Base-by-base conservation (phyloP, 768 basidiomycete genomes). In the Boletales sp. region DNA sequence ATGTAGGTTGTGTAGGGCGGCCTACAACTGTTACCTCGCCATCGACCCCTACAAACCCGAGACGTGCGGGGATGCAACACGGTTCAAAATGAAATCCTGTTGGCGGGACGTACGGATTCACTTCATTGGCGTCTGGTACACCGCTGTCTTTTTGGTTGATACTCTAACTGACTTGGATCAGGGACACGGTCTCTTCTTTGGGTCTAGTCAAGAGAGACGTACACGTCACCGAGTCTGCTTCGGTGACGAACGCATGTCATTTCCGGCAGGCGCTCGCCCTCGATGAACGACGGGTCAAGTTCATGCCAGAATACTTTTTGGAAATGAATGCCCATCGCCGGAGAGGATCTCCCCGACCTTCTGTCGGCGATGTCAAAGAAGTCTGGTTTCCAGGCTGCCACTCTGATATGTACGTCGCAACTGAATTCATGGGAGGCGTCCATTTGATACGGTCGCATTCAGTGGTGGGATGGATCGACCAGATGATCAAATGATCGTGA, bases 41-140 rank as follows among this genome's bases (percentile, higher is more conserved):
- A 71, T 68, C 49, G 63, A 68, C 4, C 68, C 62, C 36, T 59
- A 56, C 12, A 54, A 55, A 17, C 36, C 52, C 12, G 45, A 37
- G 32, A 40, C 42, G 17, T 30, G 44, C 36, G n/a, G 21, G 14
- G 11, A 59, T 57, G 51, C 51, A 42, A 35, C 34, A 5, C 42
- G 19, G 15, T 68, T 68, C 62, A 68, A 65, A 47, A 41, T 40
- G 11, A 61, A 58, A 0, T 68, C 66, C 46, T 68, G 58, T 10
- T 39, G 60, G 21, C 5, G 21, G 8, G 18, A 53, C 31, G 61
- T 65, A 29, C 27, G 50, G 14, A 52, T 68, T 1, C 66, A 69
- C 44, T 69, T 67, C 40, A 39, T 67, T 2, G 68, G 68, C 7
- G 63, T 53, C 13, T 69, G 68, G 68, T 69, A n/a, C 3, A 27